These are phyloP conservation scores for Fusarium illudens DNA, from an alignment of 2,329 filamentous ascomycete species.

Conservation along the genomic window DNA sequence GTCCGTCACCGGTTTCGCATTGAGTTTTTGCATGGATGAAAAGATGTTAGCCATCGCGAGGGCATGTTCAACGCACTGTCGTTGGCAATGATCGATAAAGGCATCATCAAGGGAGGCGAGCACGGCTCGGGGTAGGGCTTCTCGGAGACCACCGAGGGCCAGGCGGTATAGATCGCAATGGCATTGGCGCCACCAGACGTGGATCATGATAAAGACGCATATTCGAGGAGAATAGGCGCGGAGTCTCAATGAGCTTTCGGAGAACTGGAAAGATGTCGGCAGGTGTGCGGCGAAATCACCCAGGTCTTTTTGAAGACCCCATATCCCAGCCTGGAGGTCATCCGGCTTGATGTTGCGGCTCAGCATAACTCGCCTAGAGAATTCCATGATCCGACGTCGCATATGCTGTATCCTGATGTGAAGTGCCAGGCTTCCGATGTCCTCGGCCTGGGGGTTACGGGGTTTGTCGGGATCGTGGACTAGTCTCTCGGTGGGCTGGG, in stretches of 20 bases:
- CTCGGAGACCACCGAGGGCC: conserved; percentile 60
- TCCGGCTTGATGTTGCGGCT: conserved; percentile 53
- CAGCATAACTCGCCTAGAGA: conserved; percentile 55
- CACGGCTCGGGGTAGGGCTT: conserved; percentile 56
- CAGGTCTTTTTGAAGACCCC: conserved; percentile 59
- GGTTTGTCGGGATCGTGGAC: conserved; percentile 53
- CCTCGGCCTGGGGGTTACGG: conserved; percentile 54
- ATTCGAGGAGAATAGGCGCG: conserved; percentile 65
- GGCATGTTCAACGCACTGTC: conserved; percentile 63
- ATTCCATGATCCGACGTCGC: conserved; percentile 63
- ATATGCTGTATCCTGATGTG: conserved; percentile 66
- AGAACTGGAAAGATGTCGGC: conserved; percentile 65
- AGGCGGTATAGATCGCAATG: conserved; percentile 66
- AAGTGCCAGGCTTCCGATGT: conserved; percentile 64
- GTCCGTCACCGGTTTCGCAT: conserved; percentile 62
- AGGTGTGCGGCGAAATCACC: conserved; percentile 62
- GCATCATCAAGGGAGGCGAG: conserved; percentile 57
- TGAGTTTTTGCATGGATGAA: conserved; percentile 58
- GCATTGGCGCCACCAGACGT: conserved; percentile 67
- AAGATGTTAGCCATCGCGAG: conserved; percentile 66
- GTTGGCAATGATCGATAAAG: conserved; percentile 60
- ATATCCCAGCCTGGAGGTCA: conserved; percentile 54
- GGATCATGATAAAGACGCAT: conserved; percentile 67
- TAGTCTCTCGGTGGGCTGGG: conserved; percentile 63
- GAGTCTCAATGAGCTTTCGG: conserved; percentile 63